These are phyloP conservation scores for Candida odintsovae DNA, from an alignment of 805 yeast species.

Conservation along the genomic window DNA sequence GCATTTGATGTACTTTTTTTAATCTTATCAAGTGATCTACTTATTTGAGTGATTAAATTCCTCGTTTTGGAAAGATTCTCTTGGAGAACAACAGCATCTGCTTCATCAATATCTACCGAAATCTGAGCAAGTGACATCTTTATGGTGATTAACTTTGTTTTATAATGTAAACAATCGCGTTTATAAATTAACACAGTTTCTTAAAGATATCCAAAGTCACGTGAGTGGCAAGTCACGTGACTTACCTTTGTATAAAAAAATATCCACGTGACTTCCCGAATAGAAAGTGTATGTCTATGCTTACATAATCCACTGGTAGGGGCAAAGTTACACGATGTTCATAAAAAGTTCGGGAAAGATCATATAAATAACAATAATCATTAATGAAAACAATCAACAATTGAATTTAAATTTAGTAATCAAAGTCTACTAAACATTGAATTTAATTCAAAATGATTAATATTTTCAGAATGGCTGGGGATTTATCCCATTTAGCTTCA, in stretches of 20 bases:
- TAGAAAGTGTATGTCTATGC: too few relatives aligned
- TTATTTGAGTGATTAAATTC: slow-evolving; percentile 48
- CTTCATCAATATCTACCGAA: slow-evolving; percentile 61
- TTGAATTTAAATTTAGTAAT: too few relatives aligned
- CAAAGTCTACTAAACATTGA: too few relatives aligned
- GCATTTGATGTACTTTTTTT: slow-evolving; percentile 50
- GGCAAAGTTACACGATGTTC: not conserved
- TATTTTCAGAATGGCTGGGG: slow-evolving; percentile 51
- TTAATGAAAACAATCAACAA: too few relatives aligned
- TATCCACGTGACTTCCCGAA: not conserved
- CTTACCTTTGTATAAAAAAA: too few relatives aligned
- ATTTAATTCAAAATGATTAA: slow-evolving; percentile 26
- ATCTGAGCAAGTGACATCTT: slow-evolving; percentile 8
- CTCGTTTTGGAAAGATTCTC: slow-evolving; percentile 62
- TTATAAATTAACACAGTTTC: too few relatives aligned
- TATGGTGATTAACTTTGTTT: too few relatives aligned
- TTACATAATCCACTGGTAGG: not conserved
- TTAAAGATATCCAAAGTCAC: too few relatives aligned
- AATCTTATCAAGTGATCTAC: slow-evolving; percentile 48
- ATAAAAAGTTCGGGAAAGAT: too few relatives aligned
- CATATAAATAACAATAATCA: too few relatives aligned
- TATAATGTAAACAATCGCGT: too few relatives aligned
- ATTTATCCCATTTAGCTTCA: slow-evolving; percentile 76
- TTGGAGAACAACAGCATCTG: slow-evolving; percentile 77
- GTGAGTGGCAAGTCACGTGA: too few relatives aligned